Percentiles rank a stretch among this genome's conserved stretches.
Conservation (phyloP, 768 basidiomycete species). For the Termitomyces sp. region DNA sequence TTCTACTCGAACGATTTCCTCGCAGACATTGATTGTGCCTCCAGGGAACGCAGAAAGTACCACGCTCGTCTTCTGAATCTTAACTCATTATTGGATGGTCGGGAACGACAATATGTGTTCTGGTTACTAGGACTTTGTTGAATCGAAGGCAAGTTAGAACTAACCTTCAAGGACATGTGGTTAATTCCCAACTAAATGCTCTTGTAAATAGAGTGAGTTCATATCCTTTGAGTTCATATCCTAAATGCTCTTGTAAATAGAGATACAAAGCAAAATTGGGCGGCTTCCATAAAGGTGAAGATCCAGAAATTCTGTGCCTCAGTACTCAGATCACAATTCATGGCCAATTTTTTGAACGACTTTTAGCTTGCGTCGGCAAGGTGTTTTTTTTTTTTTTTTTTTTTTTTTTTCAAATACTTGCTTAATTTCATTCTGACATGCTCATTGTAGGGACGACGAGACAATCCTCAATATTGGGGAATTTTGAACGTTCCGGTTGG, state of each 20-base stretch:
- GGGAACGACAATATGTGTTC: neutral
- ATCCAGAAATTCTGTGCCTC: neutral
- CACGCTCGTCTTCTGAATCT: slow-evolving; percentile 8
- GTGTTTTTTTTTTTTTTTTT: neutral
- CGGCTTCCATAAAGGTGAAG: neutral
- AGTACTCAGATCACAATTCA: neutral
- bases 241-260: neutral
- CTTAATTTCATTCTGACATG: neutral
- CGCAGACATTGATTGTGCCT: neutral
- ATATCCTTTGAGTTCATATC: no score
- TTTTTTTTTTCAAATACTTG: no score
- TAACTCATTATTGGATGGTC: neutral
- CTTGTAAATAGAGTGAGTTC: no score
- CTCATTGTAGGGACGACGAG: neutral
- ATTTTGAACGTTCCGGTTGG: slow-evolving; percentile 6
- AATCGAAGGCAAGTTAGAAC: neutral
- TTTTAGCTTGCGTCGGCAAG: neutral
- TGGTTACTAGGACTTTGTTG: neutral
- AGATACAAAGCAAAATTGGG: neutral
- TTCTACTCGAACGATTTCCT: slow-evolving; percentile 10
- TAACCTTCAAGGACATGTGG: no score
- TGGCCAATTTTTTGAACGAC: neutral
- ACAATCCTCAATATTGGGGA: slow-evolving; percentile 3
- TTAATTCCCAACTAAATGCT: no score
- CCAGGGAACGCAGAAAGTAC: slow-evolving; percentile 2